Base-by-base conservation (phyloP, 225 moss, liverwort and hornwort genomes). In the Antitrichia curtipendula region DNA sequence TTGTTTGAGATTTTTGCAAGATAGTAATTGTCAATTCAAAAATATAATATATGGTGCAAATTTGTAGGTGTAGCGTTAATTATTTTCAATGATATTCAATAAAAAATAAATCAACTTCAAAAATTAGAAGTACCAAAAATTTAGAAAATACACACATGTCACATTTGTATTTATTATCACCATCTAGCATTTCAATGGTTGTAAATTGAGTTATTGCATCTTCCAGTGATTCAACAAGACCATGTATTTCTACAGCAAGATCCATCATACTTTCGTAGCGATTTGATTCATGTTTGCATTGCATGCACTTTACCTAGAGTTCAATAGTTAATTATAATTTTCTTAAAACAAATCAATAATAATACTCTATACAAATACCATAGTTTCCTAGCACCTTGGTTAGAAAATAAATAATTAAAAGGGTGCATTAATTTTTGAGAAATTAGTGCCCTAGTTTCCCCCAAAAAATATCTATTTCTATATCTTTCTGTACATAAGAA, bases 191-290 rank as follows among this genome's bases (percentile, higher is more conserved):
- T 89, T 99, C 99, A 62, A 85, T 92, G 34, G 95, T 88, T 60
- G 97, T 97, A 73, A 99, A 99, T 85, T 99, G 95, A 5, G 94
- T 81, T 69, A 99, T 92, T 29, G 97, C 99, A 93, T 97, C 96
- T 87, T 97, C 99, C 32, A 99, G 86, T 62, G 96, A 95, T 89
- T 97, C 99, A 78, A 99, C 95, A 86, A 93, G 77, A 31, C 99
- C 99, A 75, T 99, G 95, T 81, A 99, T 99, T 91, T 99, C 99
- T 10, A 99, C 99, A 0, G 99, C 96, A 87, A 99, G 94, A 90
- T 99, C 99, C 99, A 99, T 97, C 97, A 97, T 97, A 85, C 92
- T 99, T 91, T 97, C 99, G 91, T 95, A 99, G 20, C 97, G 90
- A 87, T 97, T 97, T 59, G 99, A 99, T 88, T 99, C 91, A 88